A percentile compares a stretch with the other conserved stretches of the same genome.
These are phyloP conservation scores for Pelargonium myrrhifolium DNA, from an alignment of 441 rosid species.

Conservation along the genomic window DNA sequence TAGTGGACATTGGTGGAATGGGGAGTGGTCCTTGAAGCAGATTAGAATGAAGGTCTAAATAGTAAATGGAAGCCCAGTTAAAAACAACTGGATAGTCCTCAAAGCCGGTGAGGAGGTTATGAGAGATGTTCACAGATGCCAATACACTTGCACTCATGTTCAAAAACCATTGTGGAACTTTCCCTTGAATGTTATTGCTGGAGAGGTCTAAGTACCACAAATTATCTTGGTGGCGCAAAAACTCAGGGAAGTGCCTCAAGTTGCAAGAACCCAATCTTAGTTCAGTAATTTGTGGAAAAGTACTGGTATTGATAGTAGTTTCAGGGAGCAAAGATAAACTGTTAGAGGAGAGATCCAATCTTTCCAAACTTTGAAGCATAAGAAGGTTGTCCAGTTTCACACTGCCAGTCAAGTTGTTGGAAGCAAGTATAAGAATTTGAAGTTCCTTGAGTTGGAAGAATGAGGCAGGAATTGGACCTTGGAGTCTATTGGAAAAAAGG, in stretches of 20 bases:
- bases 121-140: constrained; percentile 8
- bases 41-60: constrained; percentile 20
- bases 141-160: not conserved
- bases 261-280: constrained; percentile 1
- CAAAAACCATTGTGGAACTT: not conserved
- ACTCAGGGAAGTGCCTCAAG: constrained; percentile 13
- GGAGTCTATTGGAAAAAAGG: constrained; percentile 5
- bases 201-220: constrained; percentile 16
- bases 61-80: constrained; percentile 1
- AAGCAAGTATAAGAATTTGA: not conserved
- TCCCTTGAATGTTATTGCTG: constrained; percentile 11
- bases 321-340: not conserved
- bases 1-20: constrained; percentile 4
- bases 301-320: not conserved
- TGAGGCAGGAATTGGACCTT: constrained; percentile 3
- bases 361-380: not conserved
- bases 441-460: not conserved
- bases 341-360: not conserved
- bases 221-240: not conserved
- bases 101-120: constrained; percentile 14
- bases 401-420: not conserved
- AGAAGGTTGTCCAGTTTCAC: not conserved
- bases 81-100: not conserved
- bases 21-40: constrained; percentile 14
- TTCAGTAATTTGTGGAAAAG: not conserved